phyloP scores from a whole-genome alignment of 2,329 filamentous ascomycete genomes.

The Samsoniella hepiali region DNA sequence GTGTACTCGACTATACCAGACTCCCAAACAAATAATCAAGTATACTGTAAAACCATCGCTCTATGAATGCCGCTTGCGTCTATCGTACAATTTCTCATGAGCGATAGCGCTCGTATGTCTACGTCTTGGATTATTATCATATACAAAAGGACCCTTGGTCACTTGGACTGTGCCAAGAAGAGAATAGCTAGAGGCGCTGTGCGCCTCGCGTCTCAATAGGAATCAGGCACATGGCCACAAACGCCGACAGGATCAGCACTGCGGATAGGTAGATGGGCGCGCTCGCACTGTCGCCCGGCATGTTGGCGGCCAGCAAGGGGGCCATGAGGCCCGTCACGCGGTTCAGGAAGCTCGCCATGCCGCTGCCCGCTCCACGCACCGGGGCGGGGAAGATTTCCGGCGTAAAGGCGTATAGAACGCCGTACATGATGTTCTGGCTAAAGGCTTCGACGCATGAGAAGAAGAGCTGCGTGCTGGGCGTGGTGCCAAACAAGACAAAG shows the following conservation, averaged over 20 bases:
- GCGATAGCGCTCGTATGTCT: background rate
- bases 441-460: conserved; percentile 69
- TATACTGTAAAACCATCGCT: background rate
- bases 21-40: background rate
- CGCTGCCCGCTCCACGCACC: conserved; percentile 67
- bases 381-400: conserved; percentile 74
- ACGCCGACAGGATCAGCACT: conserved; percentile 54
- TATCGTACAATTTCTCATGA: conserved; percentile 2
- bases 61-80: background rate
- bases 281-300: conserved; percentile 56
- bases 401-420: conserved; percentile 72
- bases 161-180: background rate
- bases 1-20: background rate
- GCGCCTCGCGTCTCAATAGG: conserved; percentile 62
- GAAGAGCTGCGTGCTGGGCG: conserved; percentile 56
- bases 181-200: conserved; percentile 47
- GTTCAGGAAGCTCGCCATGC: conserved; percentile 70
- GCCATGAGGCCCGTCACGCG: conserved; percentile 64
- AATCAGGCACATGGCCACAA: conserved; percentile 57
- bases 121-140: background rate
- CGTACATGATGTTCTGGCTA: conserved; percentile 74
- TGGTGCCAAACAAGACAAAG: conserved; percentile 58
- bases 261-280: conserved; percentile 57
- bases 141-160: background rate
- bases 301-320: conserved; percentile 62